phyloP scores from a whole-genome alignment of 345 rosid species.

The Boechera stricta region DNA sequence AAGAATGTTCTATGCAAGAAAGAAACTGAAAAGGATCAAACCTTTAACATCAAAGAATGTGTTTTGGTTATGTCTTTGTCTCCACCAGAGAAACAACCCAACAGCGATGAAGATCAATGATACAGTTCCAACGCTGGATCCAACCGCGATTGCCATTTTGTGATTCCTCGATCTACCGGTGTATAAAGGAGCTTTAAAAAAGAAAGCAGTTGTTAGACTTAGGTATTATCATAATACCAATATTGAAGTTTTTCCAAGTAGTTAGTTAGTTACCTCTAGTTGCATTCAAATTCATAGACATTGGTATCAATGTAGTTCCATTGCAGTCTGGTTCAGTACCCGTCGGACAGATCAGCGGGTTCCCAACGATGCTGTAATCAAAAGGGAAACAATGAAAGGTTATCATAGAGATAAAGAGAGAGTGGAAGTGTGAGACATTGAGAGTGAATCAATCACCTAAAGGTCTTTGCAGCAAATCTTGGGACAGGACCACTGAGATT shows the following conservation, averaged over 20 bases:
- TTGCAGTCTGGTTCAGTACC: conserved; percentile 91
- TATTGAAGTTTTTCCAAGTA: neutral
- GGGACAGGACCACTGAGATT: conserved; percentile 91
- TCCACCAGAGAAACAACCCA: conserved; percentile 83
- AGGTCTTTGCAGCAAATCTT: conserved; percentile 86
- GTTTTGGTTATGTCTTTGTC: conserved; percentile 70
- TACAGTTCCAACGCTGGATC: conserved; percentile 65
- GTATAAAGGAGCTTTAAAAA: conserved; percentile 48
- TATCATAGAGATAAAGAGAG: neutral
- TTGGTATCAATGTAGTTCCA: conserved; percentile 81
- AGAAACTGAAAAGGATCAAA: conserved; percentile 40
- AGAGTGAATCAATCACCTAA: conserved; percentile 62
- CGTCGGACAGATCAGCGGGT: conserved; percentile 84
- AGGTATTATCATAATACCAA: neutral
- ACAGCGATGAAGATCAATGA: conserved; percentile 68
- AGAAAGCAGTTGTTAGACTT: neutral
- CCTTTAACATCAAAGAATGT: conserved; percentile 86
- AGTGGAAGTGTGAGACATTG: conserved; percentile 23
- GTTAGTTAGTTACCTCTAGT: conserved; percentile 57
- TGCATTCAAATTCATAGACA: conserved; percentile 93
- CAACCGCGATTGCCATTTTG: conserved; percentile 77
- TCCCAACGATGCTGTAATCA: conserved; percentile 79
- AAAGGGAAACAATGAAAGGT: neutral
- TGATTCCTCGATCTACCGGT: conserved; percentile 59
- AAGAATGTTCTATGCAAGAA: conserved; percentile 31